Evolutionary conservation across 257 asterid species (phyloP), one percentile per base, ranked within the genome.

Genomic region (Lantana camara): DNA sequence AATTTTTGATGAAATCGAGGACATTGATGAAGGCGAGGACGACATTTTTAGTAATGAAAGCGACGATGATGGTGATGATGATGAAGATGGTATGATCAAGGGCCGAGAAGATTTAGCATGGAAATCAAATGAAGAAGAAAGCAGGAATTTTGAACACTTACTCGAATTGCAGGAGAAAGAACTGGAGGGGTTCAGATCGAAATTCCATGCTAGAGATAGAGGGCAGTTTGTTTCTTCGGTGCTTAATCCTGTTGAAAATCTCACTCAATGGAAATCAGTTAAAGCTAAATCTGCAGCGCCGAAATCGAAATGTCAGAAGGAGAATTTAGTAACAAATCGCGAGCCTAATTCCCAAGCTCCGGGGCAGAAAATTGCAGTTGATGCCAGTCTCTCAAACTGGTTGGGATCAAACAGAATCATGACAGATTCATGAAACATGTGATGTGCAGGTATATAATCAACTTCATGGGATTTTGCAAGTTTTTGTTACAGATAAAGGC

Each of bases 221-320:
- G 71, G 68, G 17, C 40, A 41, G 37, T 59, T 48, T 37, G 79
- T 32, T 15, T 57, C 2, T 20, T 75, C 81, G 13, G 93, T 89
- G 81, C 86, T 89, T n/a, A 82, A 60, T 75, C 94, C 89, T 47
- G 83, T 89, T 42, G 94, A 89, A 71, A 86, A 86, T 70, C 77
- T 89, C 64, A 60, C 76, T 44, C 88, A 89, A 62, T 89, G 95
- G 94, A 89, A 80, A 72, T 73, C 69, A 53, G 76, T 83, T 9
- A 89, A 83, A 67, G 95, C 86, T 12, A 77, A 54, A 45, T 66
- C 77, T 51, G 73, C 64, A 49, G 20, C 22, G n/a, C 14, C 19
- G 0, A 74, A 58, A 16, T 14, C 52, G 37, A 82, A 73, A 75
- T 64, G 56, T 7, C 77, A 64, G 58, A 80, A 83, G 77, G 91